Evolutionary conservation across 306 rosid species (phyloP), one percentile per base, ranked within the genome.

Genomic region (Styphnolobium japonicum): DNA sequence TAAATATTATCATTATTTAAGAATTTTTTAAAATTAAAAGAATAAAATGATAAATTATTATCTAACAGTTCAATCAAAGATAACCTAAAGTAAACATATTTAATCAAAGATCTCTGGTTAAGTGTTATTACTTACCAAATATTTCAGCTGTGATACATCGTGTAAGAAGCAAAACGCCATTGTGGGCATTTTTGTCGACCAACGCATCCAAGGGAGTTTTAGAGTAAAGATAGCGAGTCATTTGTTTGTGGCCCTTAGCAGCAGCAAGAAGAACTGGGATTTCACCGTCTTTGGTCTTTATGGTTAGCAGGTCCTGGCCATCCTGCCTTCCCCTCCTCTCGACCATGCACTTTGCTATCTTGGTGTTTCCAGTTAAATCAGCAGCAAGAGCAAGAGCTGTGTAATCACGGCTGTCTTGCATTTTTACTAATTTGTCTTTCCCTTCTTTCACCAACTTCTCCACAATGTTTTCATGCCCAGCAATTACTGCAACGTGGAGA

Each of bases 381-480:
- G 82, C 68, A 16, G 29, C 46, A 3, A 77, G 75, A 23, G 81
- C 67, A 3, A 77, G 75, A 25, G 81, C 75, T 1, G 75, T 77
- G 58, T 66, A 42, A 36, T 62, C 75, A 4, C 5, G 7, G 5
- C 16, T 7, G 34, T 77, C 81, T 77, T 66, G 10, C 67, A 52
- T 77, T 2, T 1, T 2, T 0, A 67, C 0, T 16, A 77, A 53
- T 22, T 8, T 27, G 0, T 67, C 34, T 16, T 12, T 36, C 34
- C 81, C 81, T 10, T 5, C 0, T 7, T 0, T 0, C 0, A 67
- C 58, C 4, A 78, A 56, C 0, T 1, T n/a, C 2, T 14, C 2
- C 4, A 61, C 82, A 15, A 69, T 52, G 0, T 21, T 3, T 4
- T 7, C 40, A 62, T 62, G 36, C 12, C 78, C 73, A 1, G 40